Evolutionary conservation across 2,329 filamentous ascomycete species (phyloP), one percentile per base, ranked within the genome.

Genomic region (Alternaria triticina): DNA sequence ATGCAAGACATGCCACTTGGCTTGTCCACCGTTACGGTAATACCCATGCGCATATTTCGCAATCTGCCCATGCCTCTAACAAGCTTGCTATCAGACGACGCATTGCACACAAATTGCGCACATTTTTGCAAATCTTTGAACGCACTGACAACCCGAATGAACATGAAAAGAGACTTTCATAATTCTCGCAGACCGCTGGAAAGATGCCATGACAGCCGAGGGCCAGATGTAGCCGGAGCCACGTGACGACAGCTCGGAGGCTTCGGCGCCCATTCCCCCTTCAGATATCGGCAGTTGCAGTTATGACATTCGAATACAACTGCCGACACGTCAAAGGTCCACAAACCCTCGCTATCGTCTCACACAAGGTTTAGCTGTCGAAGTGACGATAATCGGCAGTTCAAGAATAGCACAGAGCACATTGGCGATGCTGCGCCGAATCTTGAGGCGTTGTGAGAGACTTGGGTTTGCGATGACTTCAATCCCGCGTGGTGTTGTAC

Each of bases 241-340:
- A 66, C 66, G 57, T 64, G 64, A 59, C 23, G 45, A 47, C 5
- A 30, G 15, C 17, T 56, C 51, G 59, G 57, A 15, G 33, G 43
- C 47, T 46, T 54, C 54, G 57, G 57, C 27, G 40, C 46, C 15
- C 11, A 20, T 43, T 36, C 9, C 17, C 25, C 36, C 52, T 59
- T 13, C 45, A 44, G 46, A 51, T 44, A 56, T 63, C 69, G 69
- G 69, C 69, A 71, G 59, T 68, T 71, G 67, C 45, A 54, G n/a
- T 49, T 57, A 55, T 59, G 58, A 62, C 55, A 57, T 46, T 57
- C 51, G 51, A 62, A 58, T 23, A 52, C 65, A 70, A 70, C 68
- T 70, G 68, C 68, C 68, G 68, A 58, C 30, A 11, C 25, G 44
- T n/a, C 23, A 27, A 61, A 62, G 52, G 51, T 47, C 57, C 65